Conservation (phyloP, 2,329 filamentous ascomycete species). For the Cercospora janseana region DNA sequence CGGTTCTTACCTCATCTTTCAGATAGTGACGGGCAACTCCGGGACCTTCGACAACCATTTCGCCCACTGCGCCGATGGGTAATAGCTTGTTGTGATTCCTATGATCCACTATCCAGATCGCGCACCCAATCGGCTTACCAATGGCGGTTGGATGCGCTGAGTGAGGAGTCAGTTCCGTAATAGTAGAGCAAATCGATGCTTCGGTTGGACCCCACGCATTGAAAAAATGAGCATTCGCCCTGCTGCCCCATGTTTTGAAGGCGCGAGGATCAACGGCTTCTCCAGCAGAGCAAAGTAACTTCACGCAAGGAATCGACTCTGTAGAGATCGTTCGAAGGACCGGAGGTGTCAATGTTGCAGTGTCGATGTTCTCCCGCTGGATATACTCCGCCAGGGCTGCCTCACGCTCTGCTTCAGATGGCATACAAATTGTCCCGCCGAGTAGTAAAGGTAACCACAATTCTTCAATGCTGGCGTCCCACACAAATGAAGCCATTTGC, state of each 20-base stretch:
- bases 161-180: not conserved
- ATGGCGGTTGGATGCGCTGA: slow-evolving; percentile 31
- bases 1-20: slow-evolving; percentile 25
- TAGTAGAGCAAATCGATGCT: slow-evolving; percentile 1
- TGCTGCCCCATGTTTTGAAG: not conserved
- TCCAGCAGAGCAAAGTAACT: not conserved
- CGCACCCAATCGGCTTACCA: slow-evolving; percentile 32
- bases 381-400: not conserved
- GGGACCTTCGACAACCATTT: slow-evolving; percentile 12
- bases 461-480: not conserved
- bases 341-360: not conserved
- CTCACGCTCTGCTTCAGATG: not conserved
- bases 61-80: slow-evolving; percentile 4
- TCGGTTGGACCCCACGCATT: slow-evolving; percentile 7
- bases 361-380: slow-evolving; percentile 4
- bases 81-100: not conserved
- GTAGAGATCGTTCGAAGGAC: not conserved
- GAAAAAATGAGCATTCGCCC: not conserved
- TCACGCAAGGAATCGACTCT: not conserved
- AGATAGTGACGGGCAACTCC: slow-evolving; percentile 13
- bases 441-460: slow-evolving; percentile 13
- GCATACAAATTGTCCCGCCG: slow-evolving; percentile 13
- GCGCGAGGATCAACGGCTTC: slow-evolving; percentile 1
- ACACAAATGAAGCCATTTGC: not conserved
- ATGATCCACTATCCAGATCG: not conserved